These are phyloP conservation scores for Globisporangium lucens DNA, from an alignment of 352 stramenopile species.

Conservation along the genomic window DNA sequence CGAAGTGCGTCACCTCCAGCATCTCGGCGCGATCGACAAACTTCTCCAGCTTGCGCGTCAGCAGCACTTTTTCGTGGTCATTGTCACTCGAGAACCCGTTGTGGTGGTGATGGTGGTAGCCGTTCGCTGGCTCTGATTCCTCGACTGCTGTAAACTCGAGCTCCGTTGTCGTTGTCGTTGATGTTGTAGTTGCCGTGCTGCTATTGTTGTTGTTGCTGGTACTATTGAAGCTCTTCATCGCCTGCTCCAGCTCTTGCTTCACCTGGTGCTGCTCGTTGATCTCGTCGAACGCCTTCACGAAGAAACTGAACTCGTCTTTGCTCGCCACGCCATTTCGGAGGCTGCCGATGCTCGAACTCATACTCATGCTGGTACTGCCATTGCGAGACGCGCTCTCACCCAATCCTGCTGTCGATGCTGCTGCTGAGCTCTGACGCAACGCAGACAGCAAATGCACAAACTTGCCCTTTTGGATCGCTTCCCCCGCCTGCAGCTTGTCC, in stretches of 20 bases:
- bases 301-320: constrained; percentile 69
- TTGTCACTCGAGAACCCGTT: background rate
- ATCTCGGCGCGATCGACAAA: constrained; percentile 65
- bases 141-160: background rate
- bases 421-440: constrained; percentile 37
- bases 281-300: constrained; percentile 67
- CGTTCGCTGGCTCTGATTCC: background rate
- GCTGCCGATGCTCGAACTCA: constrained; percentile 18
- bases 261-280: constrained; percentile 52
- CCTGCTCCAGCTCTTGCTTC: constrained; percentile 40
- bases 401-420: background rate
- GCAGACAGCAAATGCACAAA: constrained; percentile 48
- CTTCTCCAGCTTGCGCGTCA: constrained; percentile 51
- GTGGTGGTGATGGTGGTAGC: constrained; percentile 1
- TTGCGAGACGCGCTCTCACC: constrained; percentile 10
- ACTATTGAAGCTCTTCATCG: constrained; percentile 37
- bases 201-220: constrained; percentile 14
- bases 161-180: constrained; percentile 20
- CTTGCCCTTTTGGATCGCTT: constrained; percentile 44
- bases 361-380: constrained; percentile 39
- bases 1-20: constrained; percentile 66
- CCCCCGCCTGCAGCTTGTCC: constrained; percentile 38
- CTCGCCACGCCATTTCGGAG: background rate
- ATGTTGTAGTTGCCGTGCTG: constrained; percentile 18
- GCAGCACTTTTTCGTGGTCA: constrained; percentile 20